Conservation (phyloP, 192 early-diverging fungal genomes). For the Backusella circina region DNA sequence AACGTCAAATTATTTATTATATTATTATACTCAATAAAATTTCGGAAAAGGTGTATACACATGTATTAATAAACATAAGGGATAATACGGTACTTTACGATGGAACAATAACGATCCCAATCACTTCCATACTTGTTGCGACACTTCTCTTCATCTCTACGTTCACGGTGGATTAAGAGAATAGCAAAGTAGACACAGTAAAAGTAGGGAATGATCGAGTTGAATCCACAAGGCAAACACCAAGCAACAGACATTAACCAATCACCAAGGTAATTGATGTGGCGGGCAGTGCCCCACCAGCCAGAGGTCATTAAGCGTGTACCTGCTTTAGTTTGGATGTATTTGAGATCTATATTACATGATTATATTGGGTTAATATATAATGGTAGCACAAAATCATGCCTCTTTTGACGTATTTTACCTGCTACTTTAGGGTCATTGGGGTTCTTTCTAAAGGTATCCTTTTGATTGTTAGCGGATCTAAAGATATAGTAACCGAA, state of each 20-base stretch:
- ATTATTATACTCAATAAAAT: no score
- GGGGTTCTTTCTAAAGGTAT: conserved; percentile 78
- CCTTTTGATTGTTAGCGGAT: conserved; percentile 85
- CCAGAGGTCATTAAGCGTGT: conserved; percentile 77
- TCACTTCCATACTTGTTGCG: conserved; percentile 88
- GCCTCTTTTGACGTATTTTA: not conserved
- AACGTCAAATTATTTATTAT: no score
- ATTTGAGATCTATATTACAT: conserved; percentile 60
- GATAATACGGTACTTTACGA: conserved; percentile 82
- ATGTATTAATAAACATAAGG: conserved; percentile 47
- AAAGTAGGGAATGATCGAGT: conserved; percentile 87
- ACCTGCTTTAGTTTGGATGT: conserved; percentile 79
- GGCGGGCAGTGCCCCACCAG: conserved; percentile 93
- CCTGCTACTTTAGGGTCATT: conserved; percentile 47
- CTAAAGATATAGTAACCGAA: conserved; percentile 86
- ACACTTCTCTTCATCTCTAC: conserved; percentile 88
- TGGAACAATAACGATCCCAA: conserved; percentile 85
- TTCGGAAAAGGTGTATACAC: not conserved
- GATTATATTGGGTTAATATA: not conserved
- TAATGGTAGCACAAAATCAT: not conserved
- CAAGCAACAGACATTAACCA: conserved; percentile 90
- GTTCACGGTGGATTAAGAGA: conserved; percentile 84
- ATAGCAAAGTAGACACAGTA: conserved; percentile 90
- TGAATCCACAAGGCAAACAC: conserved; percentile 86
- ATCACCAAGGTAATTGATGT: conserved; percentile 95